phyloP scores from a whole-genome alignment of 208 protist species.

The Crithidia thermophila region DNA sequence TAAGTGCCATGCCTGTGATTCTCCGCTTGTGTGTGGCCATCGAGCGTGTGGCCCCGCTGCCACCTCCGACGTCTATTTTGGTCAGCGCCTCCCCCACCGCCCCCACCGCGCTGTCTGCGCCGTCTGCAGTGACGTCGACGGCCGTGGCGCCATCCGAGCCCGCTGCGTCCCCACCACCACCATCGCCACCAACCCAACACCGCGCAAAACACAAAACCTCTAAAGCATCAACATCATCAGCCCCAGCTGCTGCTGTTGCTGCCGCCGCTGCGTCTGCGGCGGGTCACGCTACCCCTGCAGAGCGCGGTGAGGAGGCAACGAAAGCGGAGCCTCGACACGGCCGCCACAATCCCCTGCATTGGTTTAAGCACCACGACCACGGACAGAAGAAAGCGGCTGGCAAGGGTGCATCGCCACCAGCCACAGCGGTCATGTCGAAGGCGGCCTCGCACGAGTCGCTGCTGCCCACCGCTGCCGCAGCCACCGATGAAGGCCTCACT shows the following conservation, averaged over 20 bases:
- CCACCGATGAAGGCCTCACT: too few relatives aligned
- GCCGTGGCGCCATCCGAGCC: not conserved
- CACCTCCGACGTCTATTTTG: not conserved
- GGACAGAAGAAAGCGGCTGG: not conserved
- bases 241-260: too few relatives aligned
- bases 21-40: slow-evolving; percentile 24
- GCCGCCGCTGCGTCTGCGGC: too few relatives aligned
- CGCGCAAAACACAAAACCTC: too few relatives aligned
- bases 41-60: not conserved
- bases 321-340: too few relatives aligned
- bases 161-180: slow-evolving; percentile 1
- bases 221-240: too few relatives aligned
- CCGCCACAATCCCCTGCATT: slow-evolving; percentile 3
- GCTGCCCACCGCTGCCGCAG: not conserved
- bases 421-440: not conserved
- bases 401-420: not conserved
- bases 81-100: not conserved
- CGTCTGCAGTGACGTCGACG: too few relatives aligned
- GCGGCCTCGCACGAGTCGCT: not conserved
- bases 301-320: too few relatives aligned
- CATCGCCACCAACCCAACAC: not conserved
- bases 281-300: too few relatives aligned
- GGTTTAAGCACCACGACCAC: not conserved
- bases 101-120: too few relatives aligned
- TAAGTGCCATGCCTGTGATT: slow-evolving; percentile 23